phyloP scores from a whole-genome alignment of 345 rosid genomes.

The Ceriops zippeliana region DNA sequence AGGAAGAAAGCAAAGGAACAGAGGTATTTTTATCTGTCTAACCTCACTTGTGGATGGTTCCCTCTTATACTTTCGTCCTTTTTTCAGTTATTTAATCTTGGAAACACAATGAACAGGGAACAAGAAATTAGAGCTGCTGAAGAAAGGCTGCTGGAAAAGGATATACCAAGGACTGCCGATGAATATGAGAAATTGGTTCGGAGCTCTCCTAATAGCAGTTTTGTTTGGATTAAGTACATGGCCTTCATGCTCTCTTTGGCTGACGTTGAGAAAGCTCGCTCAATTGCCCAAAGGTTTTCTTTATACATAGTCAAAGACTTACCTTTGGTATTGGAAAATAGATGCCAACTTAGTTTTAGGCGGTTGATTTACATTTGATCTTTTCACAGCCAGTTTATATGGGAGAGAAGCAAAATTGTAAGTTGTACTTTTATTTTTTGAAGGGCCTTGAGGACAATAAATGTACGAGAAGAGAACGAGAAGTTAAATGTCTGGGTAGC shows the following conservation, averaged over 20 bases:
- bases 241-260: constrained; percentile 74
- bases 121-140: constrained; percentile 85
- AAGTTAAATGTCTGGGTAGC: constrained; percentile 96
- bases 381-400: too few relatives aligned
- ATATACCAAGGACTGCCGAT: constrained; percentile 74
- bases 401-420: background rate
- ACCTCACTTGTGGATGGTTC: background rate
- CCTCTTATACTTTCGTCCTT: background rate
- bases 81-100: background rate
- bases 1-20: constrained; percentile 68
- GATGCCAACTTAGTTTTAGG: background rate
- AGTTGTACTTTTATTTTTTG: constrained; percentile 15
- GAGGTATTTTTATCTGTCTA: constrained; percentile 40
- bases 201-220: constrained; percentile 92
- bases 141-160: constrained; percentile 75
- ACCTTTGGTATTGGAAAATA: background rate
- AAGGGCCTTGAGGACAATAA: constrained; percentile 90
- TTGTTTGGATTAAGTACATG: constrained; percentile 91
- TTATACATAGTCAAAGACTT: background rate
- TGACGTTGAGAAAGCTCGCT: constrained; percentile 85
- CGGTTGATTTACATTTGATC: background rate
- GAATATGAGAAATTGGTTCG: constrained; percentile 89
- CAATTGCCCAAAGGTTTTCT: constrained; percentile 81
- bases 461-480: constrained; percentile 85
- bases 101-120: constrained; percentile 49